phyloP scores from a whole-genome alignment of 768 basidiomycete genomes.

The Sistotremastrum niveocremeum region DNA sequence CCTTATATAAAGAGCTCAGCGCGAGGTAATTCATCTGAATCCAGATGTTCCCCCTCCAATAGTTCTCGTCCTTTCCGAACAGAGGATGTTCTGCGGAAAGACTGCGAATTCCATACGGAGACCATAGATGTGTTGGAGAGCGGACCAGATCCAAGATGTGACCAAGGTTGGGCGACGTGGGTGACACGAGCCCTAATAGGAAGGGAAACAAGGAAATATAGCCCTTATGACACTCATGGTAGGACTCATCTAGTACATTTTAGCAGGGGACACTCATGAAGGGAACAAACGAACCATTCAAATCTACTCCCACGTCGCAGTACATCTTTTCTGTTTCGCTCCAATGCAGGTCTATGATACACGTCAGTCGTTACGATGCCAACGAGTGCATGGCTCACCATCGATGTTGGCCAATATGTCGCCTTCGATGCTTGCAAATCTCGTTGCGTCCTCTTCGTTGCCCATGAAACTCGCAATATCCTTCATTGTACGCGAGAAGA shows the following conservation, averaged over 20 bases:
- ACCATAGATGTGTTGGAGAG: slow-evolving; percentile 84
- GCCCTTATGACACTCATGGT: slow-evolving; percentile 81
- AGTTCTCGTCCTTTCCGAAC: slow-evolving; percentile 88
- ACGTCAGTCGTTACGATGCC: not conserved
- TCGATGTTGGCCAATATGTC: slow-evolving; percentile 79
- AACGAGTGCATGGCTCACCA: slow-evolving; percentile 29
- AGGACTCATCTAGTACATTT: slow-evolving; percentile 73
- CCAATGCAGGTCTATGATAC: slow-evolving; percentile 74
- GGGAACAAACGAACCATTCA: slow-evolving; percentile 45
- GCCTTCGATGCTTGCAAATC: slow-evolving; percentile 63
- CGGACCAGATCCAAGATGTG: slow-evolving; percentile 68
- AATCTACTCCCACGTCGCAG: slow-evolving; percentile 76
- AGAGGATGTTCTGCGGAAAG: slow-evolving; percentile 79
- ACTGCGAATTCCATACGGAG: slow-evolving; percentile 77
- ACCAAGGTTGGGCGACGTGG: slow-evolving; percentile 67
- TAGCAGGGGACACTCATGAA: slow-evolving; percentile 1
- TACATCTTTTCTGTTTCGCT: slow-evolving; percentile 83
- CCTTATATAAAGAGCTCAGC: slow-evolving; percentile 66
- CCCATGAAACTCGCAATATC: slow-evolving; percentile 81
- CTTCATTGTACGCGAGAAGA: slow-evolving; percentile 88
- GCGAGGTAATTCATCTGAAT: slow-evolving; percentile 95
- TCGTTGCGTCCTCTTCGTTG: slow-evolving; percentile 69
- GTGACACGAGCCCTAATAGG: slow-evolving; percentile 64
- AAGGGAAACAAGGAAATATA: slow-evolving; percentile 94
- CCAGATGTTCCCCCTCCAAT: slow-evolving; percentile 97